Evolutionary conservation across 305 asterid species (phyloP).

Genomic region (Ilex paraguariensis): DNA sequence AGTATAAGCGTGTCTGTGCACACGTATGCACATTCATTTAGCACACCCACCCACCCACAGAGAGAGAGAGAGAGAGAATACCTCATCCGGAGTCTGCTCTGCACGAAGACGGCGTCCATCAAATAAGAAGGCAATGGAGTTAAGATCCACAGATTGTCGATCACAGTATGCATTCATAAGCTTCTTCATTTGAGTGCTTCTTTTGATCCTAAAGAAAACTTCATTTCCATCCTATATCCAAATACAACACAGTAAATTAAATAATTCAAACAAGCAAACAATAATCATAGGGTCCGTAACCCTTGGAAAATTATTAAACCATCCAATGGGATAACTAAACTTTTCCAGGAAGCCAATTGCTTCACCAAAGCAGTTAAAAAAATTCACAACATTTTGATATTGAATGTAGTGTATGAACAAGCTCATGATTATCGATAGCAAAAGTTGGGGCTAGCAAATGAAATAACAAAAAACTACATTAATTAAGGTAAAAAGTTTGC

Average conservation of each 20-base stretch:
- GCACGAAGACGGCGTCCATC: slow-evolving; percentile 41
- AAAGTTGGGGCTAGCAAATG: neutral
- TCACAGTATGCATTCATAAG: slow-evolving; percentile 40
- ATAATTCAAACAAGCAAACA: too few relatives aligned
- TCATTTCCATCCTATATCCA: slow-evolving; percentile 35
- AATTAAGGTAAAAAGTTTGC: too few relatives aligned
- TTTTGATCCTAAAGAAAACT: slow-evolving; percentile 39
- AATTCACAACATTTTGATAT: too few relatives aligned
- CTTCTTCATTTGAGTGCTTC: slow-evolving; percentile 35
- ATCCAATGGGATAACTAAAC: too few relatives aligned
- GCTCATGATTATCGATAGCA: neutral
- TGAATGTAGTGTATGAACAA: too few relatives aligned
- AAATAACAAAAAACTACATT: neutral
- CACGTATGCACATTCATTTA: neutral
- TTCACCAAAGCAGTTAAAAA: too few relatives aligned
- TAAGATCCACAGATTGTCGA: slow-evolving; percentile 33
- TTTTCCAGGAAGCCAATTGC: too few relatives aligned
- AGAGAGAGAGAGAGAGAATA: slow-evolving; percentile 1
- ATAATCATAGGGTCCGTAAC: too few relatives aligned
- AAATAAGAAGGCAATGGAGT: slow-evolving; percentile 35
- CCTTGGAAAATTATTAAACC: too few relatives aligned
- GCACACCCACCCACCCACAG: neutral
- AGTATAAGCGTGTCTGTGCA: neutral
- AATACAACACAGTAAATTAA: neutral
- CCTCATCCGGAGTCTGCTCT: slow-evolving; percentile 44